A percentile compares a stretch with the other conserved stretches of the same genome.
Conservation (phyloP, 2,329 filamentous ascomycete genomes). For the Nannizziopsis barbatae region DNA sequence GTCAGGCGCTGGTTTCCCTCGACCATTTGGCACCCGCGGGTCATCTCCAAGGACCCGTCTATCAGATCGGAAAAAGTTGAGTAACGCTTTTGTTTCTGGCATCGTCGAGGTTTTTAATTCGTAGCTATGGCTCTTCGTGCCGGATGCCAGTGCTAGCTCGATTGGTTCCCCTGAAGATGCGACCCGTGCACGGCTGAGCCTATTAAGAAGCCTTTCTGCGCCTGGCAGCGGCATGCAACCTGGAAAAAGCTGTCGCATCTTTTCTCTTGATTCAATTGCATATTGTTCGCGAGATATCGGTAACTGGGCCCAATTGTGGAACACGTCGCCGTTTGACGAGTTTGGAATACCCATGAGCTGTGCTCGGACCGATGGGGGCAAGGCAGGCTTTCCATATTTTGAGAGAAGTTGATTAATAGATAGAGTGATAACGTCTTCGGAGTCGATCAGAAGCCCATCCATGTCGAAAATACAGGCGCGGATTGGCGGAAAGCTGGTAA, state of each 20-base stretch:
- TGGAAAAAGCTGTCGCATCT: slow-evolving; percentile 23
- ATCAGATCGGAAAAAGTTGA: slow-evolving; percentile 15
- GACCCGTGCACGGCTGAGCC: slow-evolving; percentile 15
- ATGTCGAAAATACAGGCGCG: slow-evolving; percentile 29
- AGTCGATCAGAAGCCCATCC: slow-evolving; percentile 27
- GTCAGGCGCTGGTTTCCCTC: slow-evolving; percentile 22
- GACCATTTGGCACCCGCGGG: slow-evolving; percentile 16
- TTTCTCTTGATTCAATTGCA: slow-evolving; percentile 22
- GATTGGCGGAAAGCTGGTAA: slow-evolving; percentile 20
- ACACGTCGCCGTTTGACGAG: slow-evolving; percentile 21
- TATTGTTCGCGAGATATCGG: slow-evolving; percentile 24
- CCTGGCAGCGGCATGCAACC: slow-evolving; percentile 20
- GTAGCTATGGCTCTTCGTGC: slow-evolving; percentile 18
- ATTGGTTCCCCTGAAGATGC: slow-evolving; percentile 14
- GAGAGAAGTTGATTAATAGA: slow-evolving; percentile 17
- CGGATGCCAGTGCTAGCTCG: slow-evolving; percentile 20
- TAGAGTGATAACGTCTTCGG: slow-evolving; percentile 25
- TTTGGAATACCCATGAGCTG: slow-evolving; percentile 20
- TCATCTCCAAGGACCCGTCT: slow-evolving; percentile 18
- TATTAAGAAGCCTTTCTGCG: slow-evolving; percentile 16
- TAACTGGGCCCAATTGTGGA: slow-evolving; percentile 26
- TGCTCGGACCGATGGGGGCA: slow-evolving; percentile 17
- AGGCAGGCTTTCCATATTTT: slow-evolving; percentile 17
- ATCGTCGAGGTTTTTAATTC: slow-evolving; percentile 20
- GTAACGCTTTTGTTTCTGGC: slow-evolving; percentile 16